Base-by-base conservation (phyloP, 192 early-diverging fungal species). In the Jimgerdemannia flammicorona region DNA sequence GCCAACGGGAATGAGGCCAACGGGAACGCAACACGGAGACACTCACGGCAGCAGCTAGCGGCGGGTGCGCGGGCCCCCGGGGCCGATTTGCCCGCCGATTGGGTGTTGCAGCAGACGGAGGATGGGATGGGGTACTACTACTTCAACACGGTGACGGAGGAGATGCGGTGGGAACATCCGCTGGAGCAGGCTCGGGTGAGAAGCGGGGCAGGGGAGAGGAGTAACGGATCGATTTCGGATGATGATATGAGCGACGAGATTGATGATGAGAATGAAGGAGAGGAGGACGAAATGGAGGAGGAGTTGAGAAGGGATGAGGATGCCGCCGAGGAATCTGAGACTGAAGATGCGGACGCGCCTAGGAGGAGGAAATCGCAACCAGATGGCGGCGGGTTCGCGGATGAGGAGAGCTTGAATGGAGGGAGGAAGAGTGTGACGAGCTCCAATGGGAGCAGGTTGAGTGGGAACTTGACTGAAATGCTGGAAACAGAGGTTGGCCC, bases 41-140 rank as follows among this genome's bases (percentile, higher is more conserved):
- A 29, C 29, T 29, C 29, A 1, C 29, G 29, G 29, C 29, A 29
- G 29, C 29, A 29, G 29, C 29, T 29, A 1, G 29, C 29, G 29
- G 29, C 29, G 29, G 29, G 29, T 29, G 67, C 29, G 29, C 29
- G 29, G 29, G 29, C 67, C 29, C 29, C 67, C 40, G 49, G 49
- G 49, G 49, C 14, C 49, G 29, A 20, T 40, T 70, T 74, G 70
- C 77, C 77, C 7, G 72, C 73, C 66, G 63, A 78, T 70, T 78
- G 77, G 77, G 74, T 75, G 69, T 49, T 42, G 18, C 54, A 75
- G 67, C 66, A 69, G 3, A 78, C 84, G 6, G 79, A 83, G 18
- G 75, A 83, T 59, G 84, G 84, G 6, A 78, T 19, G 63, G 78
- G 75, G 6, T 74, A 69, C 68, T 83, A 82, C 67, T 86, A 84